A percentile compares a stretch with the other conserved stretches of the same genome.
Evolutionary conservation across 2,329 filamentous ascomycete genomes (phyloP).

Genomic region (Penicillium sp.): DNA sequence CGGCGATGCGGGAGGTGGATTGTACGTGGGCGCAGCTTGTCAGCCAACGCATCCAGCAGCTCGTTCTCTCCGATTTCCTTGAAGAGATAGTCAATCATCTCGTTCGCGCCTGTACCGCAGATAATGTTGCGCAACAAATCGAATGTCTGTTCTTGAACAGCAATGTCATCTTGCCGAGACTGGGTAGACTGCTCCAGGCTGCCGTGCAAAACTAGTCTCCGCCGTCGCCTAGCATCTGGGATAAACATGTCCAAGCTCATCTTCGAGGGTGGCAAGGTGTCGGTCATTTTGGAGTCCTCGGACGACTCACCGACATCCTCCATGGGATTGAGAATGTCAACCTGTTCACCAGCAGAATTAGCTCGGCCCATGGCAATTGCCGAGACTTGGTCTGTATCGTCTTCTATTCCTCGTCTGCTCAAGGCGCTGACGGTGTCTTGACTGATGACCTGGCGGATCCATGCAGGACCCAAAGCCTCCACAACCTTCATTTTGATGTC

Average conservation of each 20-base stretch:
- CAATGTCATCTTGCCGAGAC: slow-evolving; percentile 69
- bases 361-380: slow-evolving; percentile 50
- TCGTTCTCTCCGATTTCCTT: slow-evolving; percentile 67
- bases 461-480: slow-evolving; percentile 69
- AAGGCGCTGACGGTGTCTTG: slow-evolving; percentile 44
- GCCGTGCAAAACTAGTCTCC: slow-evolving; percentile 50
- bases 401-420: slow-evolving; percentile 28
- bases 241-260: slow-evolving; percentile 36
- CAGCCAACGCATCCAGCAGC: slow-evolving; percentile 73
- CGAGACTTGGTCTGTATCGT: slow-evolving; percentile 30
- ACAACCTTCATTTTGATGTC: slow-evolving; percentile 72
- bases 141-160: slow-evolving; percentile 84
- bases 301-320: slow-evolving; percentile 27
- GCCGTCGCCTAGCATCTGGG: slow-evolving; percentile 37
- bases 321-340: slow-evolving; percentile 55
- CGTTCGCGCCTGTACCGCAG: slow-evolving; percentile 55
- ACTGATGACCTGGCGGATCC: slow-evolving; percentile 74
- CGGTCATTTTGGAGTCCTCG: slow-evolving; percentile 33
- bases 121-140: slow-evolving; percentile 88
- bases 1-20: slow-evolving; percentile 31
- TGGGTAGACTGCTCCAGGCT: slow-evolving; percentile 65
- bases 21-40: slow-evolving; percentile 61
- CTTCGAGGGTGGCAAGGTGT: slow-evolving; percentile 40
- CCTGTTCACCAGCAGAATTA: slow-evolving; percentile 57
- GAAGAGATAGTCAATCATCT: slow-evolving; percentile 83